Evolutionary conservation across 805 yeast genomes (phyloP), one percentile per base, ranked within the genome.

Genomic region (Yarrowia sp.): DNA sequence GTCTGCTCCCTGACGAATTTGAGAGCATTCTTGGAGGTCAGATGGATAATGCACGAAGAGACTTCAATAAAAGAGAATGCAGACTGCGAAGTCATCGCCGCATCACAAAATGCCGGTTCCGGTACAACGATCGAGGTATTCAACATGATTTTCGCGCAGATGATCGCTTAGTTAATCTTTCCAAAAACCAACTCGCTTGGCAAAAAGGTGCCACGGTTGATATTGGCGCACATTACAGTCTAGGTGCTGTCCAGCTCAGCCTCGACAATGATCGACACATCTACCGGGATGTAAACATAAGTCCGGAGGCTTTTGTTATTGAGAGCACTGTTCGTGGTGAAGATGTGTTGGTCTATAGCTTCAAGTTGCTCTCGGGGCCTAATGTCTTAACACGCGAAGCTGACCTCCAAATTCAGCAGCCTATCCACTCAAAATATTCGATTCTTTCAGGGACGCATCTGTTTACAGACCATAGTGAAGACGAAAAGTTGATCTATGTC

Each of bases 91-190:
- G n/a, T n/a, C n/a, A n/a, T n/a, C n/a, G n/a, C n/a, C n/a, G n/a
- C n/a, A n/a, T n/a, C n/a, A n/a, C n/a, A n/a, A n/a, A n/a, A n/a
- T n/a, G n/a, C n/a, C n/a, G n/a, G n/a, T n/a, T n/a, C n/a, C n/a
- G n/a, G n/a, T n/a, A n/a, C n/a, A 43, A 43, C 47, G 47, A 43
- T 43, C 47, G 47, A 17, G 47, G 47, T 9, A 14, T 43, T 17
- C 30, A 17, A 5, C 17, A 30, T 19, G 47, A n/a, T n/a, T n/a
- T n/a, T n/a, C n/a, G n/a, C n/a, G n/a, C n/a, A n/a, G n/a, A 13
- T 19, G 5, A 43, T 10, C 9, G 20, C 5, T 12, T 19, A 9
- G 24, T 43, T 6, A 6, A 17, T 19, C 24, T 43, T 10, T 17
- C 47, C 5, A 9, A 15, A 40, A 40, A 7, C 10, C 19, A 40